A percentile compares a stretch with the other conserved stretches of the same genome.
phyloP scores from a whole-genome alignment of 1,284 basidiomycete genomes.

The Melampsora abietis-canadensis region DNA sequence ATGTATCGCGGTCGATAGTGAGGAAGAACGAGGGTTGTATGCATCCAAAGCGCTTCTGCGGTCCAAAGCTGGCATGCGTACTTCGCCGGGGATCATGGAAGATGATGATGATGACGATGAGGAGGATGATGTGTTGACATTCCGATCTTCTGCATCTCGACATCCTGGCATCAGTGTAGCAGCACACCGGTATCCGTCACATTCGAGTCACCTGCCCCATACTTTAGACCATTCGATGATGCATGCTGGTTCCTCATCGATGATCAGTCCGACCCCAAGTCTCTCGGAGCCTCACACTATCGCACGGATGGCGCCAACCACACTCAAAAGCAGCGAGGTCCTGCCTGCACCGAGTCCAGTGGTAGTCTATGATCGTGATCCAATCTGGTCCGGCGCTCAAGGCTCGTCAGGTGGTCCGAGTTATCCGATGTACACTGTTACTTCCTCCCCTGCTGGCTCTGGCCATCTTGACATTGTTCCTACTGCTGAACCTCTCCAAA shows the following conservation, averaged over 20 bases:
- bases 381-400: slow-evolving; percentile 22
- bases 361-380: slow-evolving; percentile 62
- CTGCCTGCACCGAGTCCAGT: slow-evolving; percentile 56
- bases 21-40: slow-evolving; percentile 47
- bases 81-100: slow-evolving; percentile 45
- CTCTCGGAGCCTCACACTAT: slow-evolving; percentile 71
- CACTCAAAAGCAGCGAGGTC: slow-evolving; percentile 70
- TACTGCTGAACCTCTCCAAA: slow-evolving; percentile 49
- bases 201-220: slow-evolving; percentile 8
- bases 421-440: slow-evolving; percentile 14
- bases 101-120: slow-evolving; percentile 57
- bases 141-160: slow-evolving; percentile 47
- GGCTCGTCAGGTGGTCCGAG: slow-evolving; percentile 27
- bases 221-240: slow-evolving; percentile 58
- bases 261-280: slow-evolving; percentile 51
- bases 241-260: slow-evolving; percentile 49
- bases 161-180: slow-evolving; percentile 40
- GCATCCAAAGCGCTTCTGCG: slow-evolving; percentile 8
- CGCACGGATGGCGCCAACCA: slow-evolving; percentile 87
- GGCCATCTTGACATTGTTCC: slow-evolving; percentile 58
- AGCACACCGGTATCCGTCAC: slow-evolving; percentile 30
- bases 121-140: slow-evolving; percentile 63
- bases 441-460: slow-evolving; percentile 26
- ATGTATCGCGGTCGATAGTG: slow-evolving; percentile 78
- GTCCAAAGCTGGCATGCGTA: slow-evolving; percentile 1